Base-by-base conservation (phyloP, 805 yeast species). In the Candida saitoana region DNA sequence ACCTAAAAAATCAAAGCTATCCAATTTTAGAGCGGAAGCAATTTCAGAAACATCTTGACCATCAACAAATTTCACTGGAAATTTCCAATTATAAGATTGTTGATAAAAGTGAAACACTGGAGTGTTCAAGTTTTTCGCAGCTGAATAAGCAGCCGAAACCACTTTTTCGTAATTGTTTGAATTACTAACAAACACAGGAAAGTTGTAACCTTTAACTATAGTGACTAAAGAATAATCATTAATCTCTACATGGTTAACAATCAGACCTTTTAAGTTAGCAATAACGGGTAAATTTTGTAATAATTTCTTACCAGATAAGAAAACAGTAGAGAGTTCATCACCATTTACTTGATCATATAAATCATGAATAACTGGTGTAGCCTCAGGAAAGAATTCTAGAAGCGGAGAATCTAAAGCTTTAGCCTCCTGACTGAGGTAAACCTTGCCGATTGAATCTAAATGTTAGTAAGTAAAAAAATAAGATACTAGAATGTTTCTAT, bases 101-200 rank as follows among this genome's bases (percentile, higher is more conserved):
- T 65, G 57, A 56, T 75, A 82, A 58, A 89, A 85, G 63, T 89
- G 96, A 45, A 89, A 70, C 3, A 86, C 87, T 1, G 93, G 77
- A 38, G 65, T 69, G 4, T 62, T 48, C 25, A 74, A 59, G 42
- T 65, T 64, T 27, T 68, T 59, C 5, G 90, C 76, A 31, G 82
- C 60, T 35, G 78, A 63, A 51, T 79, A 76, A 2, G 95, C 78
- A 18, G 80, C 74, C 35, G 77, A 62, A 29, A 29, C 7, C 4
- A 86, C 71, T 47, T 77, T 70, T 39, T 73, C 73, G 35, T 69
- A 62, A n/a, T 42, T 36, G 24, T 40, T 29, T 7, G 83, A 69
- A 52, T 77, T 80, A n/a, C 96, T 86, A 42, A 89, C 74, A 48
- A 90, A 60, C 18, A 84, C 69, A 5, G 80, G 74, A 50, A 72